phyloP scores from a whole-genome alignment of 2,329 filamentous ascomycete species.

The Neurospora crassa region DNA sequence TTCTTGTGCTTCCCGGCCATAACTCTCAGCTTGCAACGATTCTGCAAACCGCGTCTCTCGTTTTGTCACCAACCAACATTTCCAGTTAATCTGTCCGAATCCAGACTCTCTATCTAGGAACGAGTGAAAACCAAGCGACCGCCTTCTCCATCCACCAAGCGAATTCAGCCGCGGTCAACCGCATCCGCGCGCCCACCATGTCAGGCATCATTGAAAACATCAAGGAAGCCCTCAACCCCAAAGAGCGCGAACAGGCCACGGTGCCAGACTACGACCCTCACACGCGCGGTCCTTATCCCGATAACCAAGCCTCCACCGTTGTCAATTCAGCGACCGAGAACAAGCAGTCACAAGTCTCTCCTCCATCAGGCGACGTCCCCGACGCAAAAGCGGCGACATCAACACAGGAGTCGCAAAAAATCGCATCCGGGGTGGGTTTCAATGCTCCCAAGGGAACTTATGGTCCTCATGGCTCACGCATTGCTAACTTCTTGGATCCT shows the following conservation, averaged over 20 bases:
- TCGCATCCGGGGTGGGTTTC: constrained; percentile 3
- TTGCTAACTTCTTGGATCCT: constrained; percentile 8
- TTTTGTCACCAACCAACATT: not conserved
- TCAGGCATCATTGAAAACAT: constrained; percentile 15
- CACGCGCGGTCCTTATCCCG: constrained; percentile 13
- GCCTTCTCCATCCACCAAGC: not conserved
- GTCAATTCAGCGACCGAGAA: not conserved
- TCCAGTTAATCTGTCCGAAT: not conserved
- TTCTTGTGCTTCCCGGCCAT: not conserved
- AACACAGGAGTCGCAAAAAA: not conserved
- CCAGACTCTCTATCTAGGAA: not conserved
- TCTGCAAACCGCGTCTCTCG: not conserved
- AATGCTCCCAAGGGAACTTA: constrained; percentile 8
- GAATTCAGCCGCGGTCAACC: not conserved
- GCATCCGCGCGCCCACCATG: constrained; percentile 10
- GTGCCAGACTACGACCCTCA: constrained; percentile 13
- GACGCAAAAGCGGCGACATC: not conserved
- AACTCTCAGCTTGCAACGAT: not conserved
- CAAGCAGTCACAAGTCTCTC: constrained; percentile 2
- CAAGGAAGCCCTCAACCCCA: constrained; percentile 16
- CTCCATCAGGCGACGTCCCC: not conserved
- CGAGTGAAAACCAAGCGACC: not conserved
- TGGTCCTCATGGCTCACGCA: constrained; percentile 6
- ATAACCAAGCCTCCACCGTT: constrained; percentile 3
- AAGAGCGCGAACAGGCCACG: constrained; percentile 16